phyloP scores from a whole-genome alignment of 768 basidiomycete genomes.

The Lactarius tabidus region DNA sequence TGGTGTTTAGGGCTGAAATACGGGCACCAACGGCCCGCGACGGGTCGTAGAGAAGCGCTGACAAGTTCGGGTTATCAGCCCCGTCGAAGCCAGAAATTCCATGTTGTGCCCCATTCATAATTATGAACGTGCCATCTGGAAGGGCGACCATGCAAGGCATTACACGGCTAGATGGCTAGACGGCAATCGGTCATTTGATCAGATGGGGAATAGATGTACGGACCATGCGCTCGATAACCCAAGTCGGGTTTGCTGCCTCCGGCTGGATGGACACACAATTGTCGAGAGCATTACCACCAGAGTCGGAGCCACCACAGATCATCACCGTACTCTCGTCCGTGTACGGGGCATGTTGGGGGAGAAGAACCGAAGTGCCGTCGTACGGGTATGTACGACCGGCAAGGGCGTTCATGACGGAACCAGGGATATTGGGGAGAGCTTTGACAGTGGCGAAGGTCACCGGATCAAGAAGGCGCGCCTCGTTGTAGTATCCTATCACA shows the following conservation, averaged over 20 bases:
- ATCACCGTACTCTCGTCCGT: slow-evolving; percentile 65
- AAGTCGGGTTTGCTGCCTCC: slow-evolving; percentile 55
- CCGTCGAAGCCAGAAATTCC: slow-evolving; percentile 72
- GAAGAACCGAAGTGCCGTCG: slow-evolving; percentile 63
- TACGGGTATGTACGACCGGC: slow-evolving; percentile 75
- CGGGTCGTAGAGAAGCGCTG: slow-evolving; percentile 67
- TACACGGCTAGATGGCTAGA: slow-evolving; percentile 64
- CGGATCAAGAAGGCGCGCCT: slow-evolving; percentile 71
- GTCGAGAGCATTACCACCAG: slow-evolving; percentile 48
- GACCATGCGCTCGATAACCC: slow-evolving; percentile 79
- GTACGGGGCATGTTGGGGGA: slow-evolving; percentile 71
- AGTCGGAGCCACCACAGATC: slow-evolving; percentile 72
- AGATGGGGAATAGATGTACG: slow-evolving; percentile 24
- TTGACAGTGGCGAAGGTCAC: slow-evolving; percentile 57
- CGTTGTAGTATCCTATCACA: slow-evolving; percentile 66
- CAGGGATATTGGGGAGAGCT: slow-evolving; percentile 67
- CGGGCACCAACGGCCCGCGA: slow-evolving; percentile 52
- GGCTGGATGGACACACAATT: slow-evolving; percentile 71
- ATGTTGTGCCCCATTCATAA: slow-evolving; percentile 66
- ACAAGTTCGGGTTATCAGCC: slow-evolving; percentile 32
- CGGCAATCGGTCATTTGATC: neutral
- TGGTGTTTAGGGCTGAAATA: slow-evolving; percentile 59
- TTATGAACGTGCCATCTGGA: slow-evolving; percentile 69
- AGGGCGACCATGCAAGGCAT: slow-evolving; percentile 72
- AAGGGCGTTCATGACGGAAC: slow-evolving; percentile 64